Conservation (phyloP, 1,284 basidiomycete species). For the Ustilago esculenta region DNA sequence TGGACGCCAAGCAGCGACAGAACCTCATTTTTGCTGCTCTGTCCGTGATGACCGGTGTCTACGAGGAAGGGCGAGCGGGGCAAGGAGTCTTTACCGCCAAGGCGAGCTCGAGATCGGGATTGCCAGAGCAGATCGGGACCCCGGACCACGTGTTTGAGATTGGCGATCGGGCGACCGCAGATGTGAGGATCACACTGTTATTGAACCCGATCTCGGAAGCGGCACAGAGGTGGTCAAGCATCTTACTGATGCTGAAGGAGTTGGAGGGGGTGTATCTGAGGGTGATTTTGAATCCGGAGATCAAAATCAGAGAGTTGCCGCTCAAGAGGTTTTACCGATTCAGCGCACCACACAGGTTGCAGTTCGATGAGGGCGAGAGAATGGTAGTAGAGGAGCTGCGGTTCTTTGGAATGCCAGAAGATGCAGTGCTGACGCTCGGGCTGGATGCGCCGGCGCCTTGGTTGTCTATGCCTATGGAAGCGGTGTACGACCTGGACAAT, state of each 20-base stretch:
- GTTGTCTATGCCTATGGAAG: constrained; percentile 88
- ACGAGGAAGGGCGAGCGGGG: constrained; percentile 13
- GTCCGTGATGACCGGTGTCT: constrained; percentile 45
- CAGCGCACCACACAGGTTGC: constrained; percentile 73
- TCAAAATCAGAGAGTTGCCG: constrained; percentile 74
- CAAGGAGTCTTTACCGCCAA: constrained; percentile 28
- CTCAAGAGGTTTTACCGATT: constrained; percentile 94
- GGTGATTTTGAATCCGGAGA: constrained; percentile 56
- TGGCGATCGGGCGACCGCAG: constrained; percentile 76
- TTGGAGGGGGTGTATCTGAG: constrained; percentile 50
- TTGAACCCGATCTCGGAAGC: constrained; percentile 85
- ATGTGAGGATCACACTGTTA: constrained; percentile 79
- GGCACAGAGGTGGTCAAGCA: constrained; percentile 83
- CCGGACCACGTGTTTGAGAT: constrained; percentile 69
- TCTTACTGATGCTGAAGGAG: constrained; percentile 67
- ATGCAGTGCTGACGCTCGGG: constrained; percentile 85
- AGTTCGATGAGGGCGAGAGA: constrained; percentile 77
- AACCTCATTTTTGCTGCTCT: constrained; percentile 42
- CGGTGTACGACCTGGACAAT: constrained; percentile 93
- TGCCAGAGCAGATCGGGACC: constrained; percentile 31
- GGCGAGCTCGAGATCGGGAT: constrained; percentile 17
- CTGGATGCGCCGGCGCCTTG: constrained; percentile 90
- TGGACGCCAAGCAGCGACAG: constrained; percentile 13
- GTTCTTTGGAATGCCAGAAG: constrained; percentile 69
- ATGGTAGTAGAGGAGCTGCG: constrained; percentile 57